phyloP scores from a whole-genome alignment of 1,139 yeast genomes.

The Candida sojae region DNA sequence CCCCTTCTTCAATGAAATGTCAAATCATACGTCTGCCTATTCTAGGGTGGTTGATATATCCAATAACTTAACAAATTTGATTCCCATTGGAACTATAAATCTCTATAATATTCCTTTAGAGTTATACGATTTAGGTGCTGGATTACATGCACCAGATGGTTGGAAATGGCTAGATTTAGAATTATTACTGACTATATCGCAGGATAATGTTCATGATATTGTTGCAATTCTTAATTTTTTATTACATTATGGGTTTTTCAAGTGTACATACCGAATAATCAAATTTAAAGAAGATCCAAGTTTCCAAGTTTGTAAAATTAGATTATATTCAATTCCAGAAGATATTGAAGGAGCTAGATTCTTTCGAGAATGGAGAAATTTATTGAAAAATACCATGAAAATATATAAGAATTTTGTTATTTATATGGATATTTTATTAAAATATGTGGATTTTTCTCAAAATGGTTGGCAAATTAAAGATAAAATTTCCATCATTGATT shows the following conservation, averaged over 20 bases:
- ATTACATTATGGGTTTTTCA: constrained; percentile 34
- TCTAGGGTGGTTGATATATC: constrained; percentile 26
- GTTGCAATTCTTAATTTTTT: constrained; percentile 43
- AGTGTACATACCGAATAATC: constrained; percentile 45
- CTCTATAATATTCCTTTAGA: constrained; percentile 40
- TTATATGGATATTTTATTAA: constrained; percentile 30
- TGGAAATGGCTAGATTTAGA: constrained; percentile 59
- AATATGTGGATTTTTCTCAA: constrained; percentile 11
- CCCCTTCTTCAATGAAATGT: constrained; percentile 1
- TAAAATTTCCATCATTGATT: background rate
- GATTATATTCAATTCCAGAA: constrained; percentile 51
- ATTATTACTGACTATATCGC: constrained; percentile 15
- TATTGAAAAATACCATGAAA: constrained; percentile 16
- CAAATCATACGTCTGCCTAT: constrained; percentile 1
- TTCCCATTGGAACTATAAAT: constrained; percentile 52
- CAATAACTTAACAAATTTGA: constrained; percentile 39
- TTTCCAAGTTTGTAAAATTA: constrained; percentile 28
- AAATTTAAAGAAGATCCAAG: constrained; percentile 5
- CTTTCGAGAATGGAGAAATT: constrained; percentile 32
- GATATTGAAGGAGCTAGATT: constrained; percentile 42
- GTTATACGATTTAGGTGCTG: constrained; percentile 32
- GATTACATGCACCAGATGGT: constrained; percentile 10
- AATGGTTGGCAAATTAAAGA: constrained; percentile 39
- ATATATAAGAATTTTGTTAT: constrained; percentile 28
- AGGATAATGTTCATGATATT: background rate